Base-by-base conservation (phyloP, 257 asterid species). In the Gentiana macrophylla region DNA sequence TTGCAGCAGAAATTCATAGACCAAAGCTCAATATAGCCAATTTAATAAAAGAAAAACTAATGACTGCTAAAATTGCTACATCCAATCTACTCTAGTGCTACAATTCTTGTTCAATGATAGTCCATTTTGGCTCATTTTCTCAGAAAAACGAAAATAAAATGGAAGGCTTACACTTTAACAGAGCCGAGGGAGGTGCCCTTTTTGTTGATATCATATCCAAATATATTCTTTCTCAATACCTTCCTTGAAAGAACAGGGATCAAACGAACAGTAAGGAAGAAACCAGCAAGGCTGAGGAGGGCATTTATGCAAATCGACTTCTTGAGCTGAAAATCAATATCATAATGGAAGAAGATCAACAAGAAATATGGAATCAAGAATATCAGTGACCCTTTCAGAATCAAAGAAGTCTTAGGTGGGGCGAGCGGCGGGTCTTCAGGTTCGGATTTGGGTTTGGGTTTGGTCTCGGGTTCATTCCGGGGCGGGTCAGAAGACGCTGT, bases 121-220 rank as follows among this genome's bases (percentile, higher is more conserved):
- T 52, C n/a, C 48, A 45, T 33, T 12, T 34, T 12, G 37, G n/a
- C 33, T 11, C 6, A 37, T 35, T 32, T 24, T 51, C 37, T 24
- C 4, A 33, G 43, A 11, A 34, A 34, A 13, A 11, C 43, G 58
- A 62, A 13, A 52, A 41, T 3, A 46, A 62, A 15, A 56, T 43
- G 13, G 32, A 12, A 46, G 49, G 63, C 94, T 77, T 79, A 90
- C 97, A 90, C 96, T 84, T 84, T 81, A 60, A 90, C 72, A 67
- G 93, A 72, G 67, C 97, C 97, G 47, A 81, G 84, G 49, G 94
- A 82, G n/a, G 97, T 90, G 35, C 94, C 97, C 68, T 73, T 90
- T 83, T 90, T 90, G 66, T 90, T 90, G 61, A 90, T 84, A 65
- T 86, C 98, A 56, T 70, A 80, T 37, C 98, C 96, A 72, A 80